Conservation (phyloP, 306 rosid genomes). For the Cajanus cajan region DNA sequence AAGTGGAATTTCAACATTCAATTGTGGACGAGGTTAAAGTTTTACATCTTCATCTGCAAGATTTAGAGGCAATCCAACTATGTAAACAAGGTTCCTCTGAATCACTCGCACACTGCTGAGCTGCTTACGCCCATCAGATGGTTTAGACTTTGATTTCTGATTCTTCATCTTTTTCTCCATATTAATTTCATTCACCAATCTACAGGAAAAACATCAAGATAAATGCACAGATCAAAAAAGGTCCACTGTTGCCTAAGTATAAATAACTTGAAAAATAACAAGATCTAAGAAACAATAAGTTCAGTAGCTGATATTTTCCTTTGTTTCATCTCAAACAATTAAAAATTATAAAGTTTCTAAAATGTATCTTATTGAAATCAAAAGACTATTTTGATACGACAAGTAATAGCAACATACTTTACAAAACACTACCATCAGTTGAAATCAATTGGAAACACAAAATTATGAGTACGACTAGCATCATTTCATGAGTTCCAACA, state of each 20-base stretch:
- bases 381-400: neutral
- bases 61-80: conserved; percentile 70
- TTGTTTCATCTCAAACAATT: neutral
- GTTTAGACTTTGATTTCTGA: conserved; percentile 78
- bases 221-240: neutral
- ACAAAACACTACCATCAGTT: too few relatives aligned
- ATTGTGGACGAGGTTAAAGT: conserved; percentile 13
- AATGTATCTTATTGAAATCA: neutral
- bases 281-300: neutral
- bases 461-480: neutral
- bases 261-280: neutral
- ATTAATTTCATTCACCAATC: conserved; percentile 69
- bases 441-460: neutral
- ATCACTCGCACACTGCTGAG: conserved; percentile 95
- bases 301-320: neutral
- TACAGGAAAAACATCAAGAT: conserved; percentile 24
- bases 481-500: neutral
- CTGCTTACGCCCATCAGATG: conserved; percentile 92
- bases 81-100: conserved; percentile 98
- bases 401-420: neutral
- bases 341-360: neutral
- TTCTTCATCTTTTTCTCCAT: conserved; percentile 77
- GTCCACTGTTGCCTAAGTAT: neutral
- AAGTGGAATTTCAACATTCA: neutral
- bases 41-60: conserved; percentile 88